phyloP scores from a whole-genome alignment of 768 basidiomycete species.

The Lepiota brunneoincarnata region DNA sequence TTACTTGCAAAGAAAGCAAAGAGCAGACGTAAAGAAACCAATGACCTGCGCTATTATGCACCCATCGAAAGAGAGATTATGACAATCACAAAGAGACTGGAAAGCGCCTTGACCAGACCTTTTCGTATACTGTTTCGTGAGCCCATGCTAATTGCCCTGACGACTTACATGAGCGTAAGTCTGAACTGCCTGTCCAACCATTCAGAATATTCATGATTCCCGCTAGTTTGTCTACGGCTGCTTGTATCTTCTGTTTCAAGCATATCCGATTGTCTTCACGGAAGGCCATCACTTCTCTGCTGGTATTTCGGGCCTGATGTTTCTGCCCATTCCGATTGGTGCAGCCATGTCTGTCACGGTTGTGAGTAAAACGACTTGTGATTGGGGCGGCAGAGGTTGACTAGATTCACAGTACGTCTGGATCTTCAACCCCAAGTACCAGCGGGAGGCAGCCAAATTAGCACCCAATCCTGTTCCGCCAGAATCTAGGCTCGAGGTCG shows the following conservation, averaged over 20 bases:
- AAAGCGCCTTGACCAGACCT: conserved; percentile 52
- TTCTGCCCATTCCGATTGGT: conserved; percentile 59
- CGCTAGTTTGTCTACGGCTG: conserved; percentile 62
- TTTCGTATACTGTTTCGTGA: conserved; percentile 64
- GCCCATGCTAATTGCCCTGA: conserved; percentile 63
- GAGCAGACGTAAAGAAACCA: conserved; percentile 47
- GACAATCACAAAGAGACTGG: conserved; percentile 36
- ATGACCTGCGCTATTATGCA: conserved; percentile 50
- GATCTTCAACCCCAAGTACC: conserved; percentile 49
- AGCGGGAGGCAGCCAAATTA: conserved; percentile 36
- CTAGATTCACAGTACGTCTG: conserved; percentile 36
- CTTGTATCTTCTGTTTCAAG: conserved; percentile 59
- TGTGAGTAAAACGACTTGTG: conserved; percentile 28
- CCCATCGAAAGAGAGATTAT: conserved; percentile 42
- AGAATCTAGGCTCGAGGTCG: conserved; percentile 51
- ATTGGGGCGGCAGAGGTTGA: background rate
- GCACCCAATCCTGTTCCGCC: conserved; percentile 56
- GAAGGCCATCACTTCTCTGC: conserved; percentile 49
- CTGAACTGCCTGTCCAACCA: background rate
- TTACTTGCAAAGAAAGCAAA: conserved; percentile 53
- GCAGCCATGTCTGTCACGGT: conserved; percentile 38
- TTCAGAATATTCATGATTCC: background rate
- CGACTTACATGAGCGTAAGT: conserved; percentile 59
- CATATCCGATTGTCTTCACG: conserved; percentile 58
- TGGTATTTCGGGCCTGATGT: conserved; percentile 57